Base-by-base conservation (phyloP, 2,329 filamentous ascomycete species). In the Thermothelomyces thermophilus region DNA sequence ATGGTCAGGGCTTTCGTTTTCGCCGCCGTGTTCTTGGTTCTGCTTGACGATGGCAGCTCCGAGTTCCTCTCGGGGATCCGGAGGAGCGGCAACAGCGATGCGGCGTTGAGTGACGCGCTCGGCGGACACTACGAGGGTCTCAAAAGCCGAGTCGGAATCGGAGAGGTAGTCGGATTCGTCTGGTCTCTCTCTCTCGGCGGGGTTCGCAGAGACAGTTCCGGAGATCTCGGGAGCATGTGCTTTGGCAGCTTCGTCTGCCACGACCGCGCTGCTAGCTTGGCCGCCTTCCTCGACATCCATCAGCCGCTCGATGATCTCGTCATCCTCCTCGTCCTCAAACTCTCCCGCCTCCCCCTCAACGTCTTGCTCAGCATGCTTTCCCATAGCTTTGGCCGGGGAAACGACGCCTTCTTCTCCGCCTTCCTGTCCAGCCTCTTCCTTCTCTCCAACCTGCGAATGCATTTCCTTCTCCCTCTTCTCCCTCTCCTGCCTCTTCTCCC, bases 141-240 rank as follows among this genome's bases (percentile, higher is more conserved):
- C 54, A 22, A 60, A 62, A 9, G 50, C 53, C 3, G 56, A 64
- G 9, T 65, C 66, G 1, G 60, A 60, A 35, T 55, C 36, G 53
- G 53, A 48, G 20, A 48, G 41, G 36, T 51, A 37, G 5, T 52
- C 50, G 9, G 7, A 17, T 6, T 36, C 19, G 14, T 48, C 48
- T 3, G 40, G n/a, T 1, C 34, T 26, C 46, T 17, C 62, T 63
- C 30, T 63, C 56, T 41, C 53, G 44, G 19, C 55, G 1, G 35
- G 17, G n/a, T n/a, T n/a, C n/a, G n/a, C n/a, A n/a, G n/a, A n/a
- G n/a, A n/a, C n/a, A n/a, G n/a, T n/a, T n/a, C n/a, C n/a, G n/a
- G n/a, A n/a, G n/a, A n/a, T 14, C 46, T 31, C 7, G 37, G 2
- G 3, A 37, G 14, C 1, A 13, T 5, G 5, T 24, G 17, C 8